A percentile compares a stretch with the other conserved stretches of the same genome.
phyloP scores from a whole-genome alignment of 495 filamentous ascomycete genomes.

The Evernia prunastri region DNA sequence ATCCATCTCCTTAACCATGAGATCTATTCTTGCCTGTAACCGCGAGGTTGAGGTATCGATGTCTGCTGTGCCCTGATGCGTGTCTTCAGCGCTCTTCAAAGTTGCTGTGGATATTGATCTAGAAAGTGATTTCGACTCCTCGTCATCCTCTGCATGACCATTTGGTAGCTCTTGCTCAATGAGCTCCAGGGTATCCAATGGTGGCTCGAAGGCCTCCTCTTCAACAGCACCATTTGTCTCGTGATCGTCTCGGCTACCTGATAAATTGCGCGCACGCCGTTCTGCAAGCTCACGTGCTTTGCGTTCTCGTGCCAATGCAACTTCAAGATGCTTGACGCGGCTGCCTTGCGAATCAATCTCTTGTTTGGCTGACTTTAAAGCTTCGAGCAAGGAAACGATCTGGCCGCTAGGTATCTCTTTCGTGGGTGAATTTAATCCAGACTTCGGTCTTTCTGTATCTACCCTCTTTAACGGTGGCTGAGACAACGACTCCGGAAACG shows the following conservation, averaged over 20 bases:
- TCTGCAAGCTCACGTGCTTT: slow-evolving; percentile 77
- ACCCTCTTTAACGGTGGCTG: slow-evolving; percentile 59
- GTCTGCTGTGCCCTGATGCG: slow-evolving; percentile 37
- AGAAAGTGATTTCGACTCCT: slow-evolving; percentile 27
- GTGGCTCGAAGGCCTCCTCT: slow-evolving; percentile 35
- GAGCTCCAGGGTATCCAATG: slow-evolving; percentile 25
- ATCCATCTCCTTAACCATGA: slow-evolving; percentile 75
- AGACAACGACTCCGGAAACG: slow-evolving; percentile 36
- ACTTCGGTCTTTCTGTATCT: slow-evolving; percentile 67
- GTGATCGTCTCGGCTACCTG: slow-evolving; percentile 30
- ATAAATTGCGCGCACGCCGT: slow-evolving; percentile 66
- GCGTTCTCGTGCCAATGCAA: slow-evolving; percentile 68
- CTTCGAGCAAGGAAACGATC: slow-evolving; percentile 73
- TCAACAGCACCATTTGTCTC: slow-evolving; percentile 24
- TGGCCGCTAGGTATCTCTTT: slow-evolving; percentile 63
- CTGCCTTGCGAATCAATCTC: slow-evolving; percentile 72
- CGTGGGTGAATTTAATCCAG: slow-evolving; percentile 53
- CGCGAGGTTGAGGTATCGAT: slow-evolving; percentile 32
- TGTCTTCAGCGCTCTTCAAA: slow-evolving; percentile 38
- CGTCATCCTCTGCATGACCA: slow-evolving; percentile 16
- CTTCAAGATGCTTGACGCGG: slow-evolving; percentile 75
- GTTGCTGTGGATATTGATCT: slow-evolving; percentile 27
- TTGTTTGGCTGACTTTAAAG: slow-evolving; percentile 68
- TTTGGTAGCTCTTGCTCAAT: slow-evolving; percentile 20
- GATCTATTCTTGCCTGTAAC: slow-evolving; percentile 69